Evolutionary conservation across 805 yeast genomes (phyloP).

Genomic region (Candida tibetensis): DNA sequence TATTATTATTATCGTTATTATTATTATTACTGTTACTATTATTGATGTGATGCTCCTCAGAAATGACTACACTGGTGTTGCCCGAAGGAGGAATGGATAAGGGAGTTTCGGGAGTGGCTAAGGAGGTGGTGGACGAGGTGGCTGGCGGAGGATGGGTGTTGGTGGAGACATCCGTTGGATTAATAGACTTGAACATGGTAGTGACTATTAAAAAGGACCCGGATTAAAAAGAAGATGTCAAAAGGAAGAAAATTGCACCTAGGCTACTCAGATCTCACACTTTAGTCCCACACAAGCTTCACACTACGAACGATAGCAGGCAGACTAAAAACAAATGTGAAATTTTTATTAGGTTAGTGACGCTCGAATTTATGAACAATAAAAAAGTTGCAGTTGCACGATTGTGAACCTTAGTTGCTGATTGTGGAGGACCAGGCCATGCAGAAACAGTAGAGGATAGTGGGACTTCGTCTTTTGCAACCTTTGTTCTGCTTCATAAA

Average conservation of each 20-base stretch:
- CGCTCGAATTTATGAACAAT: not conserved
- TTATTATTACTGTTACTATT: too few relatives aligned
- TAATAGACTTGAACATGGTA: conserved; percentile 4
- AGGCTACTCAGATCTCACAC: too few relatives aligned
- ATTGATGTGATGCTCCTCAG: too few relatives aligned
- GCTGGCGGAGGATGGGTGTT: conserved; percentile 9
- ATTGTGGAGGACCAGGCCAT: too few relatives aligned
- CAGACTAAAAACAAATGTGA: not conserved
- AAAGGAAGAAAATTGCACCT: not conserved
- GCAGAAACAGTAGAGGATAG: too few relatives aligned
- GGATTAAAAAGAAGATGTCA: not conserved
- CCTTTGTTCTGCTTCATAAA: too few relatives aligned
- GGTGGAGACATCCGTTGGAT: conserved; percentile 6
- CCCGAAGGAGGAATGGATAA: not conserved
- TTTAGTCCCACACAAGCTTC: too few relatives aligned
- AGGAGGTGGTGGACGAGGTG: not conserved
- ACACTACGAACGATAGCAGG: too few relatives aligned
- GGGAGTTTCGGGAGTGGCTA: conserved; percentile 1
- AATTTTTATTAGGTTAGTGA: not conserved
- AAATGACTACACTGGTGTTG: not conserved
- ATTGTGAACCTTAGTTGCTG: too few relatives aligned
- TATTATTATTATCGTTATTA: conserved; percentile 1
- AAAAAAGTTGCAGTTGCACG: too few relatives aligned
- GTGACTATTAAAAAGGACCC: not conserved
- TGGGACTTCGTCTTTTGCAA: too few relatives aligned